Evolutionary conservation across 306 rosid species (phyloP).

Genomic region (Rosa rugosa): DNA sequence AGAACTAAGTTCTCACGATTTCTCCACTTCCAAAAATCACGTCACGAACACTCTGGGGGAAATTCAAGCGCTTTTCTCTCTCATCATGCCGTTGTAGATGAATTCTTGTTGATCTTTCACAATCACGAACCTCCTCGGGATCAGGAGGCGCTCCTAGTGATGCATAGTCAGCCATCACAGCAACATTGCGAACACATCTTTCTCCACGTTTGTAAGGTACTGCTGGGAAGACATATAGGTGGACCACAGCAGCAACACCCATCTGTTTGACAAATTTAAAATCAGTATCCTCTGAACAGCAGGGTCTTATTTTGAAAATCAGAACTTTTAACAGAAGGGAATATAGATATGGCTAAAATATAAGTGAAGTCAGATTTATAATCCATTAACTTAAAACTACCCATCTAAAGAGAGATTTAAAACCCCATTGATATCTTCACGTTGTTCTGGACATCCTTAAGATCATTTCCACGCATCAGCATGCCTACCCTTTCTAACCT

Average conservation of each 20-base stretch:
- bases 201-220: constrained; percentile 96
- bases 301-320: constrained; percentile 9
- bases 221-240: constrained; percentile 91
- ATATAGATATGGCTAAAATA: background rate
- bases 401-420: background rate
- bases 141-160: constrained; percentile 83
- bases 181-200: constrained; percentile 93
- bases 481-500: background rate
- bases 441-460: background rate
- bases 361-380: background rate
- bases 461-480: background rate
- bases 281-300: constrained; percentile 25
- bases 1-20: constrained; percentile 61
- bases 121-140: constrained; percentile 89
- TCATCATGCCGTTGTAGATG: constrained; percentile 57
- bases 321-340: constrained; percentile 5
- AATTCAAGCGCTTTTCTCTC: constrained; percentile 66
- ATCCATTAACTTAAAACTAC: background rate
- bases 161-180: constrained; percentile 90
- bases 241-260: constrained; percentile 96
- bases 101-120: constrained; percentile 66
- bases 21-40: constrained; percentile 94
- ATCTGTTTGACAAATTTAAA: constrained; percentile 60
- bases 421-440: background rate
- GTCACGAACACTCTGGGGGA: constrained; percentile 87